Conservation (phyloP, 1,284 basidiomycete genomes). For the Tremellales sp. region DNA sequence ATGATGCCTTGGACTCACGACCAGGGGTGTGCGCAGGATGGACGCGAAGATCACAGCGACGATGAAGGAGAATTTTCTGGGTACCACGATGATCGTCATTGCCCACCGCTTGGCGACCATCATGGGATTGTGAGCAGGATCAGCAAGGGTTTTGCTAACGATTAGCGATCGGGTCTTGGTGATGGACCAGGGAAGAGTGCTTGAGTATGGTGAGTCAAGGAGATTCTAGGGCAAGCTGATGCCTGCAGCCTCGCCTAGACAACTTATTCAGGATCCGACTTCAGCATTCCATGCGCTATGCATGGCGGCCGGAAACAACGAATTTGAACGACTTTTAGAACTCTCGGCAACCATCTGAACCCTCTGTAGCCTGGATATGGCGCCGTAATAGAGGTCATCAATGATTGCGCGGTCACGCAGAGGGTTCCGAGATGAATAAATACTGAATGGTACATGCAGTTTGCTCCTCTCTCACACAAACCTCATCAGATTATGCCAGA, state of each 20-base stretch:
- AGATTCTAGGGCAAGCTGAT: too few species aligned
- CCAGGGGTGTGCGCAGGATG: conserved; percentile 55
- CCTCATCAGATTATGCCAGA: too few species aligned
- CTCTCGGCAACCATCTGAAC: too few species aligned
- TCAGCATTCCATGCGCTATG: conserved; percentile 40
- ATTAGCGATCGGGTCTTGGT: conserved; percentile 70
- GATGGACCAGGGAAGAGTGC: conserved; percentile 61
- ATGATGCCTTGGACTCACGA: conserved; percentile 1
- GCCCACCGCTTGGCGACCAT: conserved; percentile 64
- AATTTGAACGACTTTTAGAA: too few species aligned
- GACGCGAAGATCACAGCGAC: conserved; percentile 71
- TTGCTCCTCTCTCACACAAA: too few species aligned
- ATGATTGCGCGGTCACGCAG: too few species aligned
- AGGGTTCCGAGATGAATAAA: too few species aligned
- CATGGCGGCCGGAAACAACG: conserved; percentile 43
- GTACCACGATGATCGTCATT: conserved; percentile 64
- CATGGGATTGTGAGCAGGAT: conserved; percentile 42
- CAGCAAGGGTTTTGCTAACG: conserved; percentile 1
- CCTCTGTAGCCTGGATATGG: too few species aligned
- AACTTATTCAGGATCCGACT: conserved; percentile 24
- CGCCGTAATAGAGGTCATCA: too few species aligned
- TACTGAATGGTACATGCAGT: too few species aligned
- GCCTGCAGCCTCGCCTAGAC: too few species aligned
- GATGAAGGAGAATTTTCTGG: conserved; percentile 65
- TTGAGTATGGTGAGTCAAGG: conserved; percentile 41